Evolutionary conservation across 148 eudicot genomes (phyloP), one percentile per base, ranked within the genome.

Genomic region (Rhododendron kiyosumense): DNA sequence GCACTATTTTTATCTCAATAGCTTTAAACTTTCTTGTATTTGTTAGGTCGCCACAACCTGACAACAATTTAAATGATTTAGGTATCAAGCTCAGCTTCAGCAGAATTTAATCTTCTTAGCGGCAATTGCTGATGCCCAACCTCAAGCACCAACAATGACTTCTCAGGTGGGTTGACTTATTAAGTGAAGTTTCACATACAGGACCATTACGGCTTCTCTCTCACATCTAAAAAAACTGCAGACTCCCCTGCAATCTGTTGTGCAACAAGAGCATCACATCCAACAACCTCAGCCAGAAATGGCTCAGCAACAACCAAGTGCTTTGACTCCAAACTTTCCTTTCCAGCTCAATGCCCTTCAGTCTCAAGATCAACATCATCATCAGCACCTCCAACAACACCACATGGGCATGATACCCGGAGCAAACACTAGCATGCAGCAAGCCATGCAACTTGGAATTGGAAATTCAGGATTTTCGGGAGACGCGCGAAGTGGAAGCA

Each of bases 121-220:
- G 79, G 96, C 98, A 18, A 91, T 95, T 81, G 98, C 98, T 41
- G 98, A 95, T 95, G 95, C 94, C 57, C 98, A 95, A 87, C 94
- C 98, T 54, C 94, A 83, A 74, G 87, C 87, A 36, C 84, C 96
- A 77, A 38, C 92, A 52, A 87, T 67, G 34, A 88, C 94, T 30
- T 48, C 94, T 34, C 95, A 92, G 94, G 96, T 91, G 78, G 48
- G 74, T 51, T 22, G 51, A 28, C 79, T 57, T 7, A 26, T 71
- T 51, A 83, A 34, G 6, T 51, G 65, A 17, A 14, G 69, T 54
- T 52, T 84, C 74, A 12, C 17, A 52, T 51, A 11, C 54, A 20
- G 15, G n/a, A 32, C 48, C 14, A 67, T 26, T 48, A 65, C 71
- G 15, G 49, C 79, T 78, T 48, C 49, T 77, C 18, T 34, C 59